Evolutionary conservation across 805 yeast genomes (phyloP).

Genomic region (Kodamaea kaohsiungensis): DNA sequence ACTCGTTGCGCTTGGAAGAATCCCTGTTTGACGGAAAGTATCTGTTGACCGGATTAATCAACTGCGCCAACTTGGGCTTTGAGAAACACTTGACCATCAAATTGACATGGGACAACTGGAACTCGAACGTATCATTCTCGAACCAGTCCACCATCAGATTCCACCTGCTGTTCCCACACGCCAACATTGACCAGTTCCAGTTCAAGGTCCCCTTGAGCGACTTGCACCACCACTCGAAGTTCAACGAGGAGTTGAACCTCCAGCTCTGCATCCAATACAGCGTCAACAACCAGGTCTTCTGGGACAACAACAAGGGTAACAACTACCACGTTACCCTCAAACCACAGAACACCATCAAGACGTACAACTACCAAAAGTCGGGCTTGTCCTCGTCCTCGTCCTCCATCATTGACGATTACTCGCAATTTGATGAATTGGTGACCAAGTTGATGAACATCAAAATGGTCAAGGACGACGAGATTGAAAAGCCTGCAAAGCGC

Average conservation of each 20-base stretch:
- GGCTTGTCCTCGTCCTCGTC: not conserved
- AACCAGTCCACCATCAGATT: conserved; percentile 15
- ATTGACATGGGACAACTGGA: conserved; percentile 52
- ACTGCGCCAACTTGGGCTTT: conserved; percentile 31
- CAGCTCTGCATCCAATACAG: conserved; percentile 36
- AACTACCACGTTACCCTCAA: conserved; percentile 40
- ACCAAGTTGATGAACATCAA: conserved; percentile 20
- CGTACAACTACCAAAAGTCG: conserved; percentile 8
- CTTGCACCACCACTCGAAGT: conserved; percentile 10
- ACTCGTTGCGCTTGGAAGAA: conserved; percentile 6
- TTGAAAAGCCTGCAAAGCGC: not conserved
- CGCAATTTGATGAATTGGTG: conserved; percentile 25
- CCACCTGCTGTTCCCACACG: conserved; percentile 15
- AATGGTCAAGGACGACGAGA: conserved; percentile 2
- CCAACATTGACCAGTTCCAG: conserved; percentile 47
- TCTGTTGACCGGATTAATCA: conserved; percentile 11
- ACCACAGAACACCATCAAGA: conserved; percentile 8
- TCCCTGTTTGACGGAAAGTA: conserved; percentile 1
- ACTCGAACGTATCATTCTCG: conserved; percentile 31
- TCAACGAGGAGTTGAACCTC: conserved; percentile 24
- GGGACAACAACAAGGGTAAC: conserved; percentile 40
- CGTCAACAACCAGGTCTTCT: conserved; percentile 28
- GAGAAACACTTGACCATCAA: conserved; percentile 43
- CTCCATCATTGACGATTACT: conserved; percentile 10
- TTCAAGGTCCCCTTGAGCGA: conserved; percentile 46